Percentiles rank a stretch among this genome's conserved stretches.
Evolutionary conservation across 768 basidiomycete species (phyloP).

Genomic region (Amanita phalloides): DNA sequence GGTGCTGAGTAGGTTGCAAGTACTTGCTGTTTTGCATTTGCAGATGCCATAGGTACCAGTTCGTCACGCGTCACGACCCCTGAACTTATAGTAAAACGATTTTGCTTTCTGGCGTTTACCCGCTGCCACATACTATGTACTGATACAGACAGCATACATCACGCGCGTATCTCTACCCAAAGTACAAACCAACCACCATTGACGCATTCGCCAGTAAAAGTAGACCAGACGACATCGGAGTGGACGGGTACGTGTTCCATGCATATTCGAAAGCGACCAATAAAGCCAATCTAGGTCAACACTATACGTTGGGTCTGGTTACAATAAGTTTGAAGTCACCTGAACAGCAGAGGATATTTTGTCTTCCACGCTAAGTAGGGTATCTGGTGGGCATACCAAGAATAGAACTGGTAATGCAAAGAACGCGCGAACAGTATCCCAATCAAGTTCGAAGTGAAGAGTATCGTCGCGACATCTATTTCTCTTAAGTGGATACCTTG

Average conservation of each 20-base stretch:
- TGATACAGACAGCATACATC: neutral
- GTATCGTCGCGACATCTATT: constrained; percentile 64
- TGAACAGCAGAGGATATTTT: constrained; percentile 46
- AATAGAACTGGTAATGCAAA: constrained; percentile 96
- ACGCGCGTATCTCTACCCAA: neutral
- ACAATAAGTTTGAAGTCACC: constrained; percentile 31
- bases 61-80: too few species aligned
- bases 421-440: constrained; percentile 91
- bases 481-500: constrained; percentile 7
- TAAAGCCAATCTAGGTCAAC: constrained; percentile 39
- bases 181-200: constrained; percentile 22
- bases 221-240: constrained; percentile 46
- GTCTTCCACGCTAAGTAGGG: constrained; percentile 78
- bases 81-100: too few species aligned
- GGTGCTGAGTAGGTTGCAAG: constrained; percentile 62
- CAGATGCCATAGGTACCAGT: constrained; percentile 10
- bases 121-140: constrained; percentile 11
- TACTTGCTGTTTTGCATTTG: constrained; percentile 32
- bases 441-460: constrained; percentile 88
- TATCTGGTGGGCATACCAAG: constrained; percentile 91
- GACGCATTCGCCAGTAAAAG: constrained; percentile 40
- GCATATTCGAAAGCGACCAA: constrained; percentile 65
- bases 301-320: constrained; percentile 3
- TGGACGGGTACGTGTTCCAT: constrained; percentile 87
- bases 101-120: too few species aligned